Conservation (phyloP, 805 yeast genomes). For the Hanseniaspora thailandica region DNA sequence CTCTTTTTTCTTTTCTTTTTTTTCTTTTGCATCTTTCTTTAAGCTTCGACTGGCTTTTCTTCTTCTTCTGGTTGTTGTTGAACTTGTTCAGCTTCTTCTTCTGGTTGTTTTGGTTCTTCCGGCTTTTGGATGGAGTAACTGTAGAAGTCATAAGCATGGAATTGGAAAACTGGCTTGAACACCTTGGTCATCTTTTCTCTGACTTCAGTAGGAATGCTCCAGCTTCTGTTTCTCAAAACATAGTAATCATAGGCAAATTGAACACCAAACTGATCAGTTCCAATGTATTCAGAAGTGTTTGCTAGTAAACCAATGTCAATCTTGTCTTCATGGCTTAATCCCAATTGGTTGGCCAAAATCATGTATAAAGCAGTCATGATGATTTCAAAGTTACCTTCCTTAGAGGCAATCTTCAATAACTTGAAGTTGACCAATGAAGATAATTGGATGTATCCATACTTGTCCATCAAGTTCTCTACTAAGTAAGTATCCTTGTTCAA, state of each 20-base stretch:
- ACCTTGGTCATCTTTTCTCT: conserved; percentile 1
- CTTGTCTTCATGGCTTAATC: neutral
- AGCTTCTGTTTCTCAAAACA: conserved; percentile 7
- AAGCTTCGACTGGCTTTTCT: neutral
- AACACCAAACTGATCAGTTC: conserved; percentile 6
- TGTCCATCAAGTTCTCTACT: conserved; percentile 29
- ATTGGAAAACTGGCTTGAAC: conserved; percentile 2
- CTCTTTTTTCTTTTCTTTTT: too few relatives aligned
- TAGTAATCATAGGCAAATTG: conserved; percentile 12
- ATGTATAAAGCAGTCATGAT: conserved; percentile 28
- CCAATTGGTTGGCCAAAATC: conserved; percentile 16
- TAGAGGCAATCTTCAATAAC: conserved; percentile 52
- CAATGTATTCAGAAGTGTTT: conserved; percentile 10
- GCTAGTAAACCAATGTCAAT: conserved; percentile 9
- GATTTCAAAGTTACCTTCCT: conserved; percentile 30
- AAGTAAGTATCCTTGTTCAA: conserved; percentile 72
- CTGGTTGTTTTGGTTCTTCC: neutral
- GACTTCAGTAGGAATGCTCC: conserved; percentile 11
- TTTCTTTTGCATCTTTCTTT: too few relatives aligned
- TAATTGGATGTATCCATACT: conserved; percentile 61
- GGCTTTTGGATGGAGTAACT: conserved; percentile 12
- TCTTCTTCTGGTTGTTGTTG: neutral
- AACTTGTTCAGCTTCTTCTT: neutral
- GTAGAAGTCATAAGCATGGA: conserved; percentile 8
- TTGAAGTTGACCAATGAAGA: conserved; percentile 54